Evolutionary conservation across 75 land plant genomes (phyloP).

Genomic region (Sequoia sempervirens): DNA sequence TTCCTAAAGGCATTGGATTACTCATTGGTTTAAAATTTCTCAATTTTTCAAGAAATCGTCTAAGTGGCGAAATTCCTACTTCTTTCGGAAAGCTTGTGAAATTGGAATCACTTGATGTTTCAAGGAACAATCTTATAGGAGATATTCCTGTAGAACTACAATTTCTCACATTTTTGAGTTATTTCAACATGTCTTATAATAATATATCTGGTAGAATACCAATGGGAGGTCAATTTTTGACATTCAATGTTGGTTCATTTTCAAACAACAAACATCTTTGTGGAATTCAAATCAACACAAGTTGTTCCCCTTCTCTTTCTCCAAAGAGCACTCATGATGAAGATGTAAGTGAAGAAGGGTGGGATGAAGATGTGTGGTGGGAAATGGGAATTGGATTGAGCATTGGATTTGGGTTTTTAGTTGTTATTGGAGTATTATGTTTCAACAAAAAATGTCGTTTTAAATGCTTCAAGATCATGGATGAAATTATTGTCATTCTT

Average conservation of each 20-base stretch:
- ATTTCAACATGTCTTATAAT: slow-evolving; percentile 37
- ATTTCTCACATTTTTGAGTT: slow-evolving; percentile 15
- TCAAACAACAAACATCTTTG: slow-evolving; percentile 15
- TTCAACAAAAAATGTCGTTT: too few species aligned
- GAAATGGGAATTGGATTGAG: too few species aligned
- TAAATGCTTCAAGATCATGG: too few species aligned
- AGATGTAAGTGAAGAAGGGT: too few species aligned
- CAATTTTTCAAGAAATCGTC: slow-evolving; percentile 24
- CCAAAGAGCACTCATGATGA: too few species aligned
- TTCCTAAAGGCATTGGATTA: slow-evolving; percentile 15
- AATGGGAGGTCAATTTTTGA: slow-evolving; percentile 13
- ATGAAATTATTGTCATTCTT: too few species aligned
- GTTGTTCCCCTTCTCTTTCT: background rate
- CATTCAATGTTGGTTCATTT: slow-evolving; percentile 15
- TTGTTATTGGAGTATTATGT: too few species aligned
- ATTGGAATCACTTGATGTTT: slow-evolving; percentile 29
- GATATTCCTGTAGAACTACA: slow-evolving; percentile 21
- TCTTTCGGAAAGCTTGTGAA: slow-evolving; percentile 6
- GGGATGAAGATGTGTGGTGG: too few species aligned
- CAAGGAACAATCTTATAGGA: slow-evolving; percentile 31
- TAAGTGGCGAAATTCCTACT: slow-evolving; percentile 25
- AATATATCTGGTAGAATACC: slow-evolving; percentile 30
- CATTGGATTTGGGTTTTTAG: too few species aligned
- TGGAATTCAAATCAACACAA: slow-evolving; percentile 5
- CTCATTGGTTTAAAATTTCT: slow-evolving; percentile 1